phyloP scores from a whole-genome alignment of 1,284 basidiomycete genomes.

The Testicularia cyperi region DNA sequence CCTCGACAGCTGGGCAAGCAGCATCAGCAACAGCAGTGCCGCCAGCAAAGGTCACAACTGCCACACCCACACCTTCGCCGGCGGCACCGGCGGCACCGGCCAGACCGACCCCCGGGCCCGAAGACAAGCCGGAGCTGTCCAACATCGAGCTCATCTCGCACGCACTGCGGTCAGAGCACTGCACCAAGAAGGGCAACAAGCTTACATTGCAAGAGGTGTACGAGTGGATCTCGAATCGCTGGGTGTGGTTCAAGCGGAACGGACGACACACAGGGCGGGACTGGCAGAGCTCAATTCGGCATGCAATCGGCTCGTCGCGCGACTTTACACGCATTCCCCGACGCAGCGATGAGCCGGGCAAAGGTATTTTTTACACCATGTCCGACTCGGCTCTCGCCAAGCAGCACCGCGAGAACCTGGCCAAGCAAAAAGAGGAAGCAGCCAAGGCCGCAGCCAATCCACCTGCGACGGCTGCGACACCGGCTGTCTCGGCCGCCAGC shows the following conservation, averaged over 20 bases:
- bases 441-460: slow-evolving; percentile 22
- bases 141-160: slow-evolving; percentile 54
- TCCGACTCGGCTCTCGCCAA: slow-evolving; percentile 41
- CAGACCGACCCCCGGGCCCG: slow-evolving; percentile 33
- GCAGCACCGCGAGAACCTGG: slow-evolving; percentile 33
- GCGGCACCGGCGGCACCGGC: no score
- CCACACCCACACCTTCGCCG: slow-evolving; percentile 5
- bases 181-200: slow-evolving; percentile 68
- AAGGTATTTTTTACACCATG: slow-evolving; percentile 58
- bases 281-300: slow-evolving; percentile 57
- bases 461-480: neutral
- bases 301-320: slow-evolving; percentile 53
- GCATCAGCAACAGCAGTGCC: no score
- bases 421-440: slow-evolving; percentile 35
- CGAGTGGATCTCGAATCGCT: slow-evolving; percentile 82
- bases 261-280: slow-evolving; percentile 51
- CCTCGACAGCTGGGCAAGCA: no score
- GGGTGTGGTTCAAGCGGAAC: slow-evolving; percentile 74
- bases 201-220: slow-evolving; percentile 89
- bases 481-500: neutral
- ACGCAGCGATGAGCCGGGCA: slow-evolving; percentile 51
- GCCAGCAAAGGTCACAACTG: neutral
- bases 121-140: slow-evolving; percentile 51
- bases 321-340: slow-evolving; percentile 54
- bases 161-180: slow-evolving; percentile 47